Base-by-base conservation (phyloP, 345 rosid species). In the Noccaea caerulescens region DNA sequence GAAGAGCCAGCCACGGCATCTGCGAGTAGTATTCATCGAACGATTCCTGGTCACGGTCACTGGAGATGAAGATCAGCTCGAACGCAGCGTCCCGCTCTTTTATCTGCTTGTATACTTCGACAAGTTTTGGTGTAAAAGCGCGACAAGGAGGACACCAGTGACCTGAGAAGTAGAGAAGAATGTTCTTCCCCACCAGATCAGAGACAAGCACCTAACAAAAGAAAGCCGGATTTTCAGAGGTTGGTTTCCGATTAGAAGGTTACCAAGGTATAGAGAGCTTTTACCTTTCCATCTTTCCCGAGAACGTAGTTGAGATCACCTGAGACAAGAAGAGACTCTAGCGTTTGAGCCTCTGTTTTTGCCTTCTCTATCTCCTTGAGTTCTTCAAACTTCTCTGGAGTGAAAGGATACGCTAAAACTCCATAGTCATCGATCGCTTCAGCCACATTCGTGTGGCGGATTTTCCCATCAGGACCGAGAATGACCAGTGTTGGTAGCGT, bases 1-100 rank as follows among this genome's bases (percentile, higher is more conserved):
- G 92, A 66, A 86, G 92, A 10, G 94, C 87, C 68, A 88, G 58
- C 80, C 94, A 88, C 0, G 95, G 92, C 86, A 91, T 85, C 53
- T 74, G 75, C n/a, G 87, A 67, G 68, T 78, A 82, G 70, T 66
- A 85, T 11, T 81, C 83, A 8, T 81, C 73, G 10, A 83, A 90
- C 23, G 88, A 80, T 46, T 80, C 55, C 60, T 81, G 85, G 64
- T 88, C 86, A 0, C 20, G 36, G 72, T 91, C 91, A 34, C 89
- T 79, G 42, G 94, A 91, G 68, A 85, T 79, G 70, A 69, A 92
- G 16, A 92, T 76, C 11, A 85, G 73, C 71, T 92, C 91, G 51
- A 79, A 88, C 12, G 84, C 77, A 49, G 70, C 79, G 18, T 77
- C 84, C 50, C 54, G 82, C 11, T 69, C 81, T 82, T 84, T 85